Base-by-base conservation (phyloP, 2,329 filamentous ascomycete genomes). In the Xylariaceae sp. region DNA sequence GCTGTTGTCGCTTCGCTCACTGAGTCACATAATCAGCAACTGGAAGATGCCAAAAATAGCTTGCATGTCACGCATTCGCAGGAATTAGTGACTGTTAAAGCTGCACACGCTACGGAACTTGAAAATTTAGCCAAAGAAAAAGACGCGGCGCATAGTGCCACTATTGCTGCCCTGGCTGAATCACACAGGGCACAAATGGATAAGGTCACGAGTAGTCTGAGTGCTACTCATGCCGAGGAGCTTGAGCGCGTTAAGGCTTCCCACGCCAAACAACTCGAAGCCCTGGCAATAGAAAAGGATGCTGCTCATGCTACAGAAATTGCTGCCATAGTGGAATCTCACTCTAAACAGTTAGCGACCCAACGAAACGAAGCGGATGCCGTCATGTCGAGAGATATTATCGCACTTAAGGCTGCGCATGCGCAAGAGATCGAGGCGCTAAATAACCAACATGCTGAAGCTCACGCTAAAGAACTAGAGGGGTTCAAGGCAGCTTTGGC, bases 401-500 rank as follows among this genome's bases (percentile, higher is more conserved):
- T 60, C 8, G 52, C 62, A 19, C 50, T 68, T 13, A 67, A 66
- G 50, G 61, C 64, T 37, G 19, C 53, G 1, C 67, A 70, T 49
- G 61, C 63, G 1, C 58, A 64, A 18, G 64, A 68, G 40, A 64
- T 70, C 8, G 64, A 68, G 30, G 32, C 58, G 1, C 49, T 68
- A 5, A 64, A 66, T 37, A 58, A 49, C 32, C 63, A 67, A 46
- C 62, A 69, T 48, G 63, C 67, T 36, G 57, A 62, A 19, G 63
- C 64, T 26, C 67, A 65, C 41, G 62, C 67, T 15, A 61, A 63
- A 26, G 67, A 68, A 49, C 51, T 70, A 3, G 65, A 67, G n/a
- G 51, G 61, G 5, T 68, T 70, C 55, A 63, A 67, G 54, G 62
- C 64, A 6, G 64, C 65, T 34, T 46, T 69, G 21, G 63, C 61